A percentile compares a stretch with the other conserved stretches of the same genome.
Evolutionary conservation across 2,329 filamentous ascomycete species (phyloP).

Genomic region (Claviceps pusilla): DNA sequence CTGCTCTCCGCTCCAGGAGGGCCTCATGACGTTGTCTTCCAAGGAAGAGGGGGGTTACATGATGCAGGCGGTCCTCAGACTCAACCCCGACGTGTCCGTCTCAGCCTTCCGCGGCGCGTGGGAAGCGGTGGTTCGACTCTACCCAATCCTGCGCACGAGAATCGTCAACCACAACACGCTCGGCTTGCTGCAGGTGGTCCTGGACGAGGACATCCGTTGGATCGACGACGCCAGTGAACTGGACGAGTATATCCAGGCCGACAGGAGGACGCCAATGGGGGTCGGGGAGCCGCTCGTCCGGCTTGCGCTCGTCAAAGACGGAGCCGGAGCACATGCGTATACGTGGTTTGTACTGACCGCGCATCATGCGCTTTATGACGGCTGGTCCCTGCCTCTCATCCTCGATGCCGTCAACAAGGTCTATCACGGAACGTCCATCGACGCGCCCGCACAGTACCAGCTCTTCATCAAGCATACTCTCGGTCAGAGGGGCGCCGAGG

Average conservation of each 20-base stretch:
- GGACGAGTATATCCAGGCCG: conserved; percentile 20
- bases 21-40: conserved; percentile 21
- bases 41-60: conserved; percentile 21
- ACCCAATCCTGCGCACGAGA: conserved; percentile 27
- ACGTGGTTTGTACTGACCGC: conserved; percentile 24
- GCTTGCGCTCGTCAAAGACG: conserved; percentile 22
- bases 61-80: conserved; percentile 7
- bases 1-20: conserved; percentile 24
- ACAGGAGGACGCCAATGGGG: conserved; percentile 21
- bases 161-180: conserved; percentile 26
- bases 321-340: conserved; percentile 13
- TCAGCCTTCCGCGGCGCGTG: conserved; percentile 6
- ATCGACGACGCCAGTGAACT: conserved; percentile 9
- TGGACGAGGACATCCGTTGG: conserved; percentile 21
- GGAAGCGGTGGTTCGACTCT: conserved; percentile 1
- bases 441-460: conserved; percentile 18
- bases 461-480: conserved; percentile 29
- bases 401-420: conserved; percentile 17
- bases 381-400: conserved; percentile 28
- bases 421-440: background rate
- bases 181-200: conserved; percentile 29
- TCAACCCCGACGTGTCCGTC: conserved; percentile 4
- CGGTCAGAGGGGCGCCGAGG: conserved; percentile 19
- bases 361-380: conserved; percentile 39
- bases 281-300: conserved; percentile 26